phyloP scores from a whole-genome alignment of 352 stramenopile species.

The Elongisporangium undulatum region DNA sequence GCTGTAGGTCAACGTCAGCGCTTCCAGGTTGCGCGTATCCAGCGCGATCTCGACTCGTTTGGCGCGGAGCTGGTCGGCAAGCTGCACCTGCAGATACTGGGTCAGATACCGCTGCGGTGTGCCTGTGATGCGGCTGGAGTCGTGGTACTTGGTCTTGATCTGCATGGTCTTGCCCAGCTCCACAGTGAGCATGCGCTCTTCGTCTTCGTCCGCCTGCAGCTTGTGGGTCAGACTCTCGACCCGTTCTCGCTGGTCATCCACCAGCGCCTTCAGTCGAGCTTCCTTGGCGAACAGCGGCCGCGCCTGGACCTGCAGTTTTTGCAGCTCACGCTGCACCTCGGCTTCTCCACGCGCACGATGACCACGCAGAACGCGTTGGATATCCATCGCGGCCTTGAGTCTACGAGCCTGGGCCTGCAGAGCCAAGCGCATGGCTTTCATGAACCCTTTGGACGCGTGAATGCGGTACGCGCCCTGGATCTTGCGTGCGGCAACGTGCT shows the following conservation, averaged over 20 bases:
- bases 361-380: slow-evolving; percentile 79
- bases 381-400: slow-evolving; percentile 34
- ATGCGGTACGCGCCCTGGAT: slow-evolving; percentile 66
- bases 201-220: slow-evolving; percentile 34
- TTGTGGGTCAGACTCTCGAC: slow-evolving; percentile 38
- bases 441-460: slow-evolving; percentile 54
- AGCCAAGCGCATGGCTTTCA: slow-evolving; percentile 51
- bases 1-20: slow-evolving; percentile 44
- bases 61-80: slow-evolving; percentile 78
- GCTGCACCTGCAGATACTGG: slow-evolving; percentile 90
- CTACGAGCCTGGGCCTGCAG: slow-evolving; percentile 38
- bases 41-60: slow-evolving; percentile 66
- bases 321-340: slow-evolving; percentile 75
- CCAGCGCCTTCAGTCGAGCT: slow-evolving; percentile 27
- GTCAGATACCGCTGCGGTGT: slow-evolving; percentile 90
- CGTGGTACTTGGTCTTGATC: slow-evolving; percentile 85
- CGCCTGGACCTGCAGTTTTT: slow-evolving; percentile 64
- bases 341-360: slow-evolving; percentile 63
- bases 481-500: slow-evolving; percentile 47
- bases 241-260: slow-evolving; percentile 44
- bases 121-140: slow-evolving; percentile 81
- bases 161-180: slow-evolving; percentile 82
- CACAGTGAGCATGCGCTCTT: slow-evolving; percentile 49
- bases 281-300: slow-evolving; percentile 68
- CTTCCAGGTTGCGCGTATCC: slow-evolving; percentile 45